Percentiles rank a stretch among this genome's conserved stretches.
Evolutionary conservation across 164 flowering plant genomes (phyloP).

Genomic region (Sedum album): DNA sequence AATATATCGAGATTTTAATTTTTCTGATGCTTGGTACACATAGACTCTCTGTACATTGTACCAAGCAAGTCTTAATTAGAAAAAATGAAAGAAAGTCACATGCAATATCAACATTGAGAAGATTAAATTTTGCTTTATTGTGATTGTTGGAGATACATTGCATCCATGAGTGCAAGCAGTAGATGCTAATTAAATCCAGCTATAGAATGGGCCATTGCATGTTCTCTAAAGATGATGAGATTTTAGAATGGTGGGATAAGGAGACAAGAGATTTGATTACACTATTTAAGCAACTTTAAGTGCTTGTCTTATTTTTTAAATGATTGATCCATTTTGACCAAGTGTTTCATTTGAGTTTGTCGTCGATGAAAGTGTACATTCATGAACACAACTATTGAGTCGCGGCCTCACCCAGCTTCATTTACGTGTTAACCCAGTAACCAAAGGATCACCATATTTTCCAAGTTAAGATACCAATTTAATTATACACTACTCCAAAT

Average conservation of each 20-base stretch:
- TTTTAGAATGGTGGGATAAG: neutral
- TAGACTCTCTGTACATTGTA: too few relatives aligned
- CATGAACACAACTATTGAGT: constrained; percentile 2
- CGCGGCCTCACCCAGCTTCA: neutral
- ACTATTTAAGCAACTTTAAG: neutral
- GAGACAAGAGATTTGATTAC: neutral
- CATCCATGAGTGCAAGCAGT: neutral
- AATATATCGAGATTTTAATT: too few relatives aligned
- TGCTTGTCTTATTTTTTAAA: neutral
- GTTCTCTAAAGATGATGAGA: neutral
- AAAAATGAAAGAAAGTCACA: too few relatives aligned
- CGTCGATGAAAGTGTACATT: neutral
- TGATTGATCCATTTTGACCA: constrained; percentile 3
- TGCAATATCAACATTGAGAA: too few relatives aligned
- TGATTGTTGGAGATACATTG: constrained; percentile 4
- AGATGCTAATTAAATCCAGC: constrained; percentile 1
- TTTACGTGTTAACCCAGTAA: neutral
- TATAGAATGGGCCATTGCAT: constrained; percentile 3
- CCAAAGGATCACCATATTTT: neutral
- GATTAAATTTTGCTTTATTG: neutral
- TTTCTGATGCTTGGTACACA: too few relatives aligned
- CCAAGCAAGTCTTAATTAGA: too few relatives aligned
- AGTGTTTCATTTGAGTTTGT: constrained; percentile 1
- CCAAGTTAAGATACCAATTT: neutral
- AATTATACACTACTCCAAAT: too few relatives aligned